Percentiles rank a stretch among this genome's conserved stretches.
phyloP scores from a whole-genome alignment of 768 basidiomycete genomes.

The Udeniomyces megalosporus region DNA sequence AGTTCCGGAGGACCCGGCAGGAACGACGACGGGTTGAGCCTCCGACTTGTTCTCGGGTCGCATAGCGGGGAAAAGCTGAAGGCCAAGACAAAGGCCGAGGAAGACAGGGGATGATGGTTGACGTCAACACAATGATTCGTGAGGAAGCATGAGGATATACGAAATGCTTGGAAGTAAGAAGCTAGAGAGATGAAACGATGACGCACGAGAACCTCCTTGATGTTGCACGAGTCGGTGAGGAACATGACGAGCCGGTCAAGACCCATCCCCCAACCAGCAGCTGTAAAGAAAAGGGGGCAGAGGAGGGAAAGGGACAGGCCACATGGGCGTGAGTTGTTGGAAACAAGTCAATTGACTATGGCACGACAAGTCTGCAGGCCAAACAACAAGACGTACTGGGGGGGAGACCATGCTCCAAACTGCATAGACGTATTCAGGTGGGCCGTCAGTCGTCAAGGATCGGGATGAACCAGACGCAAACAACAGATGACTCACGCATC shows the following conservation, averaged over 20 bases:
- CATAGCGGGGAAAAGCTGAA: constrained; percentile 79
- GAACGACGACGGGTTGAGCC: constrained; percentile 8
- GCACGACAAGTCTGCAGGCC: too few relatives aligned
- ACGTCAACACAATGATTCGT: background rate
- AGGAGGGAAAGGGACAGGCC: background rate
- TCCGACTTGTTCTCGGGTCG: constrained; percentile 40
- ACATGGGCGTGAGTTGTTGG: too few relatives aligned
- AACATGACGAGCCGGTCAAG: constrained; percentile 67
- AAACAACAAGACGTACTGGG: constrained; percentile 92
- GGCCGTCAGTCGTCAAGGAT: too few relatives aligned
- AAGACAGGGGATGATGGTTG: background rate
- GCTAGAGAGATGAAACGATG: background rate
- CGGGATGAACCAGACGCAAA: background rate
- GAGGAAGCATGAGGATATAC: background rate
- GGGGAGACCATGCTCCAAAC: constrained; percentile 89
- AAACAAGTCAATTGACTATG: constrained; percentile 42
- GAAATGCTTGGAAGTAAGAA: background rate
- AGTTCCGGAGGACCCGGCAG: constrained; percentile 5
- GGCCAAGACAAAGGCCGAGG: background rate
- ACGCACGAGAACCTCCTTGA: constrained; percentile 69
- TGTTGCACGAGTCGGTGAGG: constrained; percentile 89
- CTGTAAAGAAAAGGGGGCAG: background rate
- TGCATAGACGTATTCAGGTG: constrained; percentile 24
- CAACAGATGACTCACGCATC: constrained; percentile 75
- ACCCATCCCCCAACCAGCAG: constrained; percentile 17